These are phyloP conservation scores for Terfezia boudieri DNA, from an alignment of 495 filamentous ascomycete genomes.

Conservation along the genomic window DNA sequence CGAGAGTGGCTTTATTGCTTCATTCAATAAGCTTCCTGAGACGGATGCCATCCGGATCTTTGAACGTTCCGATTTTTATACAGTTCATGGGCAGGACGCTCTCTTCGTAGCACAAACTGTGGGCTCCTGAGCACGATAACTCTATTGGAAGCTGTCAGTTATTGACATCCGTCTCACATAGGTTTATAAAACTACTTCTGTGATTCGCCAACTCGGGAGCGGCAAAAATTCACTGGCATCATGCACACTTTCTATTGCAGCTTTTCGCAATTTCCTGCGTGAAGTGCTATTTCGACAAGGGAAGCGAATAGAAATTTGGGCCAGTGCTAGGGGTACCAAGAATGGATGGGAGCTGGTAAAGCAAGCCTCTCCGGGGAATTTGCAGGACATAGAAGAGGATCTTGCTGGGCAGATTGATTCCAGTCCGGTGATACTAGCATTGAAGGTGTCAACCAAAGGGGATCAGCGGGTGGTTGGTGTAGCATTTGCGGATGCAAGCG, in stretches of 20 bases:
- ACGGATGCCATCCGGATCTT: constrained; percentile 71
- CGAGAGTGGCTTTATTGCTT: constrained; percentile 84
- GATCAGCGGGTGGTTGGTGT: constrained; percentile 74
- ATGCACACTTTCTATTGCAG: constrained; percentile 79
- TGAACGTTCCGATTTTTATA: constrained; percentile 86
- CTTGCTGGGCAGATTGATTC: constrained; percentile 70
- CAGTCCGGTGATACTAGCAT: constrained; percentile 79
- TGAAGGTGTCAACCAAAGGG: constrained; percentile 76
- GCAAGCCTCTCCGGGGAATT: constrained; percentile 81
- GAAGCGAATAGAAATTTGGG: constrained; percentile 81
- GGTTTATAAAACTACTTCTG: constrained; percentile 94
- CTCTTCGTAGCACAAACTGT: constrained; percentile 77
- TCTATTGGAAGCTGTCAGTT: background rate
- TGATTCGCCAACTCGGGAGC: constrained; percentile 68
- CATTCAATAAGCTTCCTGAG: constrained; percentile 63
- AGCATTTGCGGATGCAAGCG: constrained; percentile 94
- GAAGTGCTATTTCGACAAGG: constrained; percentile 81
- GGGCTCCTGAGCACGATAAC: constrained; percentile 7
- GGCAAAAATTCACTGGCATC: constrained; percentile 65
- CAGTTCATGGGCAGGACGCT: constrained; percentile 79
- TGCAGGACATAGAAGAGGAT: constrained; percentile 95
- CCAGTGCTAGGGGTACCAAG: constrained; percentile 32
- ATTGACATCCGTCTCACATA: constrained; percentile 11
- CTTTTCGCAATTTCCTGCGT: constrained; percentile 85
- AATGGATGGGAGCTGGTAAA: constrained; percentile 82